Percentiles rank a stretch among this genome's conserved stretches.
Evolutionary conservation across 2,329 filamentous ascomycete genomes (phyloP).

Genomic region (Aspergillus awamori): DNA sequence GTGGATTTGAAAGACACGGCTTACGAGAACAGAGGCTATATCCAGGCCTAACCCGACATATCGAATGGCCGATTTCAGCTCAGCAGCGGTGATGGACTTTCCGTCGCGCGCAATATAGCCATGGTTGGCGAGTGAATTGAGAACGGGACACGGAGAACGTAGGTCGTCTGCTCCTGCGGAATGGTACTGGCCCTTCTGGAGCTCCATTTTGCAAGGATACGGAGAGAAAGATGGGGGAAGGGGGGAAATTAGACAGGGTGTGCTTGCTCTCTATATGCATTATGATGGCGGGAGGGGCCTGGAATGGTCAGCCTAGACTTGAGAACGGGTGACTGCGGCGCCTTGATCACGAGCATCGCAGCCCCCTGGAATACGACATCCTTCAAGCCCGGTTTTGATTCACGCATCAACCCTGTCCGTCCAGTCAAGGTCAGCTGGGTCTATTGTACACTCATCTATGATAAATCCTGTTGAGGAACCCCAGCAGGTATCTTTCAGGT

Average conservation of each 20-base stretch:
- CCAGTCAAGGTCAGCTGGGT: not conserved
- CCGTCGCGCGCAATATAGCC: slow-evolving; percentile 19
- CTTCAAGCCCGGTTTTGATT: not conserved
- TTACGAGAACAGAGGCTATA: slow-evolving; percentile 8
- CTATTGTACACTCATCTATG: not conserved
- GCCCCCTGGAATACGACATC: not conserved
- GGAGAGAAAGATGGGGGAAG: not conserved
- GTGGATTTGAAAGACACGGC: slow-evolving; percentile 18
- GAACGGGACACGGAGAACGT: slow-evolving; percentile 19
- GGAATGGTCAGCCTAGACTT: not conserved
- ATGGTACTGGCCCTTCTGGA: slow-evolving; percentile 10
- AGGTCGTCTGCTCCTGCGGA: slow-evolving; percentile 11
- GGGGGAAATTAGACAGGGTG: not conserved
- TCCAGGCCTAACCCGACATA: slow-evolving; percentile 16
- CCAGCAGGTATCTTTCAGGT: not conserved
- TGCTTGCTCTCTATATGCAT: not conserved
- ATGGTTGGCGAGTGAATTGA: slow-evolving; percentile 25
- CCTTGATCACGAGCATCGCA: slow-evolving; percentile 4
- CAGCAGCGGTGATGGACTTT: slow-evolving; percentile 16
- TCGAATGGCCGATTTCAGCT: slow-evolving; percentile 16
- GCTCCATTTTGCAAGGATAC: not conserved
- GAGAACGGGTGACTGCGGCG: not conserved
- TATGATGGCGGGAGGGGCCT: not conserved
- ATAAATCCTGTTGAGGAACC: not conserved
- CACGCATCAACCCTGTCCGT: not conserved